Percentiles rank a stretch among this genome's conserved stretches.
These are phyloP conservation scores for Skeletonema costatum DNA, from an alignment of 108 stramenopile species.

Conservation along the genomic window DNA sequence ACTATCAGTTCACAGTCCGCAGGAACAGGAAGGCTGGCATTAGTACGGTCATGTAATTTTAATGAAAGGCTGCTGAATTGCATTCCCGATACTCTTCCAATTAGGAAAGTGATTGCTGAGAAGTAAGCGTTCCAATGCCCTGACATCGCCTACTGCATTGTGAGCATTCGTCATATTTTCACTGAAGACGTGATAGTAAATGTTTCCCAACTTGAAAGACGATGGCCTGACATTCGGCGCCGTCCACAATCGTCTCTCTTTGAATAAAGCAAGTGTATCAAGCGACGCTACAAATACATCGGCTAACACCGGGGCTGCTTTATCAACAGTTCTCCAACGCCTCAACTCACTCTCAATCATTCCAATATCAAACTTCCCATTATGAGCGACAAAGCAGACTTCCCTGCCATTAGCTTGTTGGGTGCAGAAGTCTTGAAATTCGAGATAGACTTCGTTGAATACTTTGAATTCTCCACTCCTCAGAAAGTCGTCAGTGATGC, in stretches of 20 bases:
- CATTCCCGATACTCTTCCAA: slow-evolving; percentile 28
- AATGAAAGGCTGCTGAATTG: slow-evolving; percentile 24
- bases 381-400: slow-evolving; percentile 26
- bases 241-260: slow-evolving; percentile 20
- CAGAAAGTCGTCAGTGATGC: slow-evolving; percentile 38
- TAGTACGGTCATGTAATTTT: background rate
- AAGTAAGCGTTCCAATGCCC: slow-evolving; percentile 37
- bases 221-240: slow-evolving; percentile 13
- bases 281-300: slow-evolving; percentile 27
- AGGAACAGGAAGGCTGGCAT: no score
- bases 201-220: slow-evolving; percentile 23
- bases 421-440: slow-evolving; percentile 30
- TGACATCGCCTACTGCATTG: slow-evolving; percentile 44
- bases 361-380: slow-evolving; percentile 29
- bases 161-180: slow-evolving; percentile 28
- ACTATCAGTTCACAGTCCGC: no score
- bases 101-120: slow-evolving; percentile 17
- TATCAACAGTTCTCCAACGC: slow-evolving; percentile 18
- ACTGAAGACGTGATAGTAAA: slow-evolving; percentile 28
- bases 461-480: slow-evolving; percentile 21
- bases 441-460: slow-evolving; percentile 22
- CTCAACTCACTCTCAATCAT: slow-evolving; percentile 41
- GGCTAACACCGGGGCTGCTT: slow-evolving; percentile 6
- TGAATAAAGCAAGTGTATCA: slow-evolving; percentile 32
- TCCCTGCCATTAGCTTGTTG: slow-evolving; percentile 15